Conservation (phyloP, 371 early-diverging fungal species). For the Lichtheimia ornata region DNA sequence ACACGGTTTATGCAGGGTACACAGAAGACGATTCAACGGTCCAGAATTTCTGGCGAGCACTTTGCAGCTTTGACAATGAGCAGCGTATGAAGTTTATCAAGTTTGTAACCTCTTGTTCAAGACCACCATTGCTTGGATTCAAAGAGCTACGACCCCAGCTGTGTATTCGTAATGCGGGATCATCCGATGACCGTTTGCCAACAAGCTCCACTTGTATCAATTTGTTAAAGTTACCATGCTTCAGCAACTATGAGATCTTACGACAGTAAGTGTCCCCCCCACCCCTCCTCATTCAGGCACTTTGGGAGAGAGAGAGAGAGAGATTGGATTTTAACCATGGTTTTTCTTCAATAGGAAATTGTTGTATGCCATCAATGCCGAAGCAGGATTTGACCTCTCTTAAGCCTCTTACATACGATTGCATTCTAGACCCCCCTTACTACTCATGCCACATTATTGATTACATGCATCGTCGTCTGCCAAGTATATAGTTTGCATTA, state of each 20-base stretch:
- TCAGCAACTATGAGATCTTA: slow-evolving; percentile 56
- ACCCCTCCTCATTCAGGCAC: too few relatives aligned
- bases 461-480: too few relatives aligned
- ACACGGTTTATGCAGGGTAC: slow-evolving; percentile 87
- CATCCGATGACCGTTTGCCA: slow-evolving; percentile 64
- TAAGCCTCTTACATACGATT: slow-evolving; percentile 21
- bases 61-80: slow-evolving; percentile 63
- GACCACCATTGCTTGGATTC: slow-evolving; percentile 93
- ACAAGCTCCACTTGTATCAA: slow-evolving; percentile 95
- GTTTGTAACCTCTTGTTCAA: slow-evolving; percentile 90
- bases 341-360: slow-evolving; percentile 64
- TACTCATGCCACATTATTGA: too few relatives aligned
- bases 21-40: slow-evolving; percentile 68
- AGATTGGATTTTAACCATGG: not conserved
- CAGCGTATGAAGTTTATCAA: slow-evolving; percentile 76
- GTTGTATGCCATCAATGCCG: slow-evolving; percentile 83
- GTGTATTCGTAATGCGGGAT: slow-evolving; percentile 74
- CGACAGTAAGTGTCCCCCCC: slow-evolving; percentile 43
- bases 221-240: slow-evolving; percentile 88
- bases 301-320: too few relatives aligned
- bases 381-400: slow-evolving; percentile 90
- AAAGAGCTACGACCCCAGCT: slow-evolving; percentile 77
- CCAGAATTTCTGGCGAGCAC: slow-evolving; percentile 82
- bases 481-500: too few relatives aligned
- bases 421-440: too few relatives aligned